phyloP scores from a whole-genome alignment of 2,329 filamentous ascomycete genomes.

The Leptographium wingfieldii region DNA sequence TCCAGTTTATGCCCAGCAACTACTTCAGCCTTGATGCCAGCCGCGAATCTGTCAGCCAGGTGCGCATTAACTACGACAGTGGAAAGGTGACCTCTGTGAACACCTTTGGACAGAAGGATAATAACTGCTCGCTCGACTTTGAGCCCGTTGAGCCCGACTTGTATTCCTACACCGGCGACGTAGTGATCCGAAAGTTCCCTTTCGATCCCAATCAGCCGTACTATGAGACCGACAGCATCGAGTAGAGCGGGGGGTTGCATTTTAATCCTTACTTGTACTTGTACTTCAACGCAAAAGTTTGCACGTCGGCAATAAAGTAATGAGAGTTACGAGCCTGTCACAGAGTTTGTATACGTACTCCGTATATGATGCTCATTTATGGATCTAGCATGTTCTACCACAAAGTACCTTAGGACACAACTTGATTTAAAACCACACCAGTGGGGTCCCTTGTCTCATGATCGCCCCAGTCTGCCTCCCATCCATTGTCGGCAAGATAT shows the following conservation, averaged over 20 bases:
- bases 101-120: slow-evolving; percentile 7
- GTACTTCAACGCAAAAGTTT: too few relatives aligned
- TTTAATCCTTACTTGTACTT: too few relatives aligned
- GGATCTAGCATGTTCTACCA: too few relatives aligned
- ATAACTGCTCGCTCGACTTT: slow-evolving; percentile 4
- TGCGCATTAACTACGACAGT: slow-evolving; percentile 19
- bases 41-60: slow-evolving; percentile 26
- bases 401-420: neutral
- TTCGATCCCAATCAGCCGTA: slow-evolving; percentile 23
- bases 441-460: slow-evolving; percentile 17
- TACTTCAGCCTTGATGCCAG: slow-evolving; percentile 28
- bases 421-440: slow-evolving; percentile 6
- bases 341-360: too few relatives aligned
- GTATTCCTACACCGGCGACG: slow-evolving; percentile 18
- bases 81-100: slow-evolving; percentile 3
- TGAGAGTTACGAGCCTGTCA: too few relatives aligned
- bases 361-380: too few relatives aligned
- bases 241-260: neutral
- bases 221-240: slow-evolving; percentile 19
- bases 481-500: slow-evolving; percentile 30
- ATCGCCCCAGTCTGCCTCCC: slow-evolving; percentile 23
- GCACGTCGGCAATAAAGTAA: too few relatives aligned
- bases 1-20: slow-evolving; percentile 31
- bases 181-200: slow-evolving; percentile 24
- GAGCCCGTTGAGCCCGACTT: slow-evolving; percentile 8